These are phyloP conservation scores for Leishmania tarentolae DNA, from an alignment of 208 protist species.

Conservation along the genomic window DNA sequence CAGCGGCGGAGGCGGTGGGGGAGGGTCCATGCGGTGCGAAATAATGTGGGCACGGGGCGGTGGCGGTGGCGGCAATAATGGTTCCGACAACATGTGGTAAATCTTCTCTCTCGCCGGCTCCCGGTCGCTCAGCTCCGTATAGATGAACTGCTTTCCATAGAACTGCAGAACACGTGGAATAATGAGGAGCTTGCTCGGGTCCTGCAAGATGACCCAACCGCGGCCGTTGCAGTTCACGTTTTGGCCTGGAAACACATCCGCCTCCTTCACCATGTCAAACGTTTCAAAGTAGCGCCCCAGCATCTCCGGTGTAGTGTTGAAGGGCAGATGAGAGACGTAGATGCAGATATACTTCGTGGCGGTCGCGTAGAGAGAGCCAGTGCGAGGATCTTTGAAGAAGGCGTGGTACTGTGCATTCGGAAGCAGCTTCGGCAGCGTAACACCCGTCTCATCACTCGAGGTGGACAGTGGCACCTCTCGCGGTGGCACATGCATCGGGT, in stretches of 20 bases:
- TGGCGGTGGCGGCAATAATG: slow-evolving; percentile 22
- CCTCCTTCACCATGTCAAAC: slow-evolving; percentile 74
- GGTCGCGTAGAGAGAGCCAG: slow-evolving; percentile 34
- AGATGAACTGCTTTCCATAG: slow-evolving; percentile 65
- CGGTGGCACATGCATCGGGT: slow-evolving; percentile 57
- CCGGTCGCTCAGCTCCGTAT: slow-evolving; percentile 60
- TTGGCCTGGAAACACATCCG: slow-evolving; percentile 52
- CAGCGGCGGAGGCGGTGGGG: slow-evolving; percentile 11
- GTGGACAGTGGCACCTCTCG: slow-evolving; percentile 59
- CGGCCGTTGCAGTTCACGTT: slow-evolving; percentile 58
- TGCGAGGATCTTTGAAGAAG: slow-evolving; percentile 52
- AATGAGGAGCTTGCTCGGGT: slow-evolving; percentile 50
- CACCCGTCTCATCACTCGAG: slow-evolving; percentile 46
- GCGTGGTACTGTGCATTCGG: slow-evolving; percentile 74
- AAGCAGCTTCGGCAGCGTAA: slow-evolving; percentile 67
- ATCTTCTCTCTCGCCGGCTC: slow-evolving; percentile 40
- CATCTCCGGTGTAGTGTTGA: slow-evolving; percentile 70
- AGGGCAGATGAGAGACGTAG: slow-evolving; percentile 75
- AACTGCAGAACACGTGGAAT: slow-evolving; percentile 72
- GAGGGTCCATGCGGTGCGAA: slow-evolving; percentile 23
- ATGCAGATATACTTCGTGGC: slow-evolving; percentile 50
- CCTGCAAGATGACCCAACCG: slow-evolving; percentile 76
- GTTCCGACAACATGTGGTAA: slow-evolving; percentile 21
- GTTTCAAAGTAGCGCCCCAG: slow-evolving; percentile 77
- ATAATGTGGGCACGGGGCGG: slow-evolving; percentile 25